phyloP scores from a whole-genome alignment of 1,284 basidiomycete genomes.

The Meira nashicola region DNA sequence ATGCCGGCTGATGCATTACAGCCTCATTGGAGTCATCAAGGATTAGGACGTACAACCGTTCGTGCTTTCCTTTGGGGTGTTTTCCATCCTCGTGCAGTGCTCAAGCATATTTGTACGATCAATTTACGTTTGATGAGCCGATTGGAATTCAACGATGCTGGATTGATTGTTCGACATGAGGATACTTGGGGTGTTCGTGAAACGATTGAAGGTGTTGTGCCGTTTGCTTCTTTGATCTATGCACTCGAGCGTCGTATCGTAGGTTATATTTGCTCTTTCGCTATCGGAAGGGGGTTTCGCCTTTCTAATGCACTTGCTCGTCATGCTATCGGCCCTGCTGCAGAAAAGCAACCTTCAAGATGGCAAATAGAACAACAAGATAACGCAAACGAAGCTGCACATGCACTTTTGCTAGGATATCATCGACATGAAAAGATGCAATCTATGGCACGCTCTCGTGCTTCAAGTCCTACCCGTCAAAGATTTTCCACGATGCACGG shows the following conservation, averaged over 20 bases:
- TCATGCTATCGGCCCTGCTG: not conserved
- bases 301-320: conserved; percentile 25
- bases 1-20: conserved; percentile 41
- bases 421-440: conserved; percentile 15
- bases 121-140: conserved; percentile 49
- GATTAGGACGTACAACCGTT: conserved; percentile 40
- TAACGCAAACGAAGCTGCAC: conserved; percentile 16
- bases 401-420: conserved; percentile 13
- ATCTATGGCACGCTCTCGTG: conserved; percentile 41
- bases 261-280: conserved; percentile 42
- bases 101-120: conserved; percentile 44
- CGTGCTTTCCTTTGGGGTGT: conserved; percentile 38
- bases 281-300: conserved; percentile 38
- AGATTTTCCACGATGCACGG: conserved; percentile 20
- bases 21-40: conserved; percentile 46
- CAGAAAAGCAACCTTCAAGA: not conserved
- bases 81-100: conserved; percentile 37
- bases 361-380: conserved; percentile 5
- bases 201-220: conserved; percentile 48
- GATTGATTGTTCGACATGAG: conserved; percentile 49
- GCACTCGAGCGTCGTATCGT: conserved; percentile 42
- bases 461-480: conserved; percentile 34
- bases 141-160: conserved; percentile 52
- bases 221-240: conserved; percentile 44
- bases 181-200: conserved; percentile 51